Base-by-base conservation (phyloP, 2,329 filamentous ascomycete genomes). In the Paecilomyces dactylethromorphus region DNA sequence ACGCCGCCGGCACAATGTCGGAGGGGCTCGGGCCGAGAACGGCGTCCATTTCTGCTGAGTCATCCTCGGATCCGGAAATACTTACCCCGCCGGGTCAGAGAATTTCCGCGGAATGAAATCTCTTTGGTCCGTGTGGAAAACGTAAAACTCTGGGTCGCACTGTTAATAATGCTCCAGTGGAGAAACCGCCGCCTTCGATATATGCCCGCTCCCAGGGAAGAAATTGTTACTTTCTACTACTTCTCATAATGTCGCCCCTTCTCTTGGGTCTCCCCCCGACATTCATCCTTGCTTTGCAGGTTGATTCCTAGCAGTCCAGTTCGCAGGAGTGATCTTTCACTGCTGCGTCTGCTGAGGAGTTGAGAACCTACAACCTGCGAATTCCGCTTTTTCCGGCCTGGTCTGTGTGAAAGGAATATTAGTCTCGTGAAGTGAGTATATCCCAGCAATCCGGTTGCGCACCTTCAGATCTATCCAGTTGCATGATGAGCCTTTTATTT, bases 401-500 rank as follows among this genome's bases (percentile, higher is more conserved):
- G 21, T 24, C 22, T 24, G 51, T 45, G 7, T 58, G 33, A 54
- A 24, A n/a, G 26, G 29, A 55, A 29, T 8, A 13, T 18, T 12
- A 18, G n/a, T 32, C 51, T 53, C n/a, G 1, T 55, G 11, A 55
- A 29, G 50, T 52, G 26, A 52, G 50, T 52, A 52, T 52, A 11
- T 13, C 50, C 50, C 8, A n/a, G 11, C 53, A 33, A 24, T 55
- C 18, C 29, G 32, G 35, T 33, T 24, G n/a, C 1, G 3, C 3
- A 26, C 51, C 26, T 12, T n/a, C 53, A 55, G 4, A 13, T 22
- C 53, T 29, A 39, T 31, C 22, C 29, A 45, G 45, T 62, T 71
- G 56, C 64, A 72, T 72, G 73, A 77, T 78, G 76, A 78, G 67
- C 66, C 70, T 68, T 69, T 75, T 69, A 71, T 68, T 29, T 73